Evolutionary conservation across 139 green algal species (phyloP).

Genomic region (Tetraselmis chui): DNA sequence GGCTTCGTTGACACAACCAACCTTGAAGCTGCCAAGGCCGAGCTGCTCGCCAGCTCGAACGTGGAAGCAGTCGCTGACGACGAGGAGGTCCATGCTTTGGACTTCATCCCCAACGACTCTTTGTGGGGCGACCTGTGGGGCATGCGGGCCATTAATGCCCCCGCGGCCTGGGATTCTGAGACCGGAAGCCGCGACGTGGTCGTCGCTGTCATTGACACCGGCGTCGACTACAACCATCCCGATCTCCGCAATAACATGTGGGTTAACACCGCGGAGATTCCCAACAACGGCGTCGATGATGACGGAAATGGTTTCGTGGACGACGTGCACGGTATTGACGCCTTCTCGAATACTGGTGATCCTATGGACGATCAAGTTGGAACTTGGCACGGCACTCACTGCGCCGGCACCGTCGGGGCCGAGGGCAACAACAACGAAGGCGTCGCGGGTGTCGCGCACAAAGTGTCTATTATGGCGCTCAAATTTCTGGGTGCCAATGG

Average conservation of each 20-base stretch:
- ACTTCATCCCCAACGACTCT: neutral
- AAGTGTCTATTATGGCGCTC: neutral
- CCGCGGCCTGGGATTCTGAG: neutral
- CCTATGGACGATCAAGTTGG: neutral
- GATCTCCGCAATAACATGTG: constrained; percentile 10
- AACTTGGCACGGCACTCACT: neutral
- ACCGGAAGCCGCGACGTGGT: neutral
- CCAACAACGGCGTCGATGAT: neutral
- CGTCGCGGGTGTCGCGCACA: neutral
- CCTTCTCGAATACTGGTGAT: neutral
- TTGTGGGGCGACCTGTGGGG: neutral
- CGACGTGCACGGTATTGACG: constrained; percentile 5
- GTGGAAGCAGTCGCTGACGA: neutral
- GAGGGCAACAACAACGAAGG: neutral
- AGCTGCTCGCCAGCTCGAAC: neutral
- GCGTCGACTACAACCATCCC: constrained; percentile 2
- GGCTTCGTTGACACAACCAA: neutral
- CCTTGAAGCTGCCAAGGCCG: neutral
- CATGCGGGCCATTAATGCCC: neutral
- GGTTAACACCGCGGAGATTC: constrained; percentile 7
- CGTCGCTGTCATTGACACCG: constrained; percentile 1
- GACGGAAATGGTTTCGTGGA: neutral
- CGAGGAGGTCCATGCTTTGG: neutral
- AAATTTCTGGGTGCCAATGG: neutral
- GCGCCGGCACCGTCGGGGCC: neutral